Conservation (phyloP, 768 basidiomycete species). For the Boletus huronensis region DNA sequence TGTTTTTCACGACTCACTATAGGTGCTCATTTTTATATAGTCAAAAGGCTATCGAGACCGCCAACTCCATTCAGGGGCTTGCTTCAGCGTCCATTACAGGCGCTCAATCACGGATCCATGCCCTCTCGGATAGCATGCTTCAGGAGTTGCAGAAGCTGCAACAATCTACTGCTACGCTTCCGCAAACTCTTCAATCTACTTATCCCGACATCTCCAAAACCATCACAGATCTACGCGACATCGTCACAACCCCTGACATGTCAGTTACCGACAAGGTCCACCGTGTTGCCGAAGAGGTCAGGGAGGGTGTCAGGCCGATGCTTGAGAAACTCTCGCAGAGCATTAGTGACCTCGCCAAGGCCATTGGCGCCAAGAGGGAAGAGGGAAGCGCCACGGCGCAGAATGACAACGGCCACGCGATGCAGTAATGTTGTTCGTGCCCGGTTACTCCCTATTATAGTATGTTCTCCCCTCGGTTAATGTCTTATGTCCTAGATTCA, state of each 20-base stretch:
- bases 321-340: conserved; percentile 49
- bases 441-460: conserved; percentile 3
- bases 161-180: conserved; percentile 53
- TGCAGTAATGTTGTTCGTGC: conserved; percentile 7
- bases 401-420: conserved; percentile 10
- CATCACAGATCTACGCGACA: conserved; percentile 50
- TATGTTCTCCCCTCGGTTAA: conserved; percentile 7
- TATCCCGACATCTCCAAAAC: conserved; percentile 53
- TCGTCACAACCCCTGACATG: conserved; percentile 51
- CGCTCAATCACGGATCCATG: conserved; percentile 55
- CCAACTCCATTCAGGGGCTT: conserved; percentile 56
- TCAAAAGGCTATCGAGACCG: conserved; percentile 67
- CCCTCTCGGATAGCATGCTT: conserved; percentile 64
- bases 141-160: conserved; percentile 64
- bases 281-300: conserved; percentile 55
- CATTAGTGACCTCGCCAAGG: conserved; percentile 29
- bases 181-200: conserved; percentile 56
- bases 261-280: conserved; percentile 61
- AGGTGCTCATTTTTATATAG: conserved; percentile 32
- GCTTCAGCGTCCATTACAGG: conserved; percentile 54
- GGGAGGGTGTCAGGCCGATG: conserved; percentile 56
- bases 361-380: conserved; percentile 29
- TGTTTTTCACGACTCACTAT: not conserved
- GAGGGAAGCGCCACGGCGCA: conserved; percentile 8
- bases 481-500: conserved; percentile 23